These are phyloP conservation scores for Fulvia fulva DNA, from an alignment of 2,329 filamentous ascomycete genomes.

Conservation along the genomic window DNA sequence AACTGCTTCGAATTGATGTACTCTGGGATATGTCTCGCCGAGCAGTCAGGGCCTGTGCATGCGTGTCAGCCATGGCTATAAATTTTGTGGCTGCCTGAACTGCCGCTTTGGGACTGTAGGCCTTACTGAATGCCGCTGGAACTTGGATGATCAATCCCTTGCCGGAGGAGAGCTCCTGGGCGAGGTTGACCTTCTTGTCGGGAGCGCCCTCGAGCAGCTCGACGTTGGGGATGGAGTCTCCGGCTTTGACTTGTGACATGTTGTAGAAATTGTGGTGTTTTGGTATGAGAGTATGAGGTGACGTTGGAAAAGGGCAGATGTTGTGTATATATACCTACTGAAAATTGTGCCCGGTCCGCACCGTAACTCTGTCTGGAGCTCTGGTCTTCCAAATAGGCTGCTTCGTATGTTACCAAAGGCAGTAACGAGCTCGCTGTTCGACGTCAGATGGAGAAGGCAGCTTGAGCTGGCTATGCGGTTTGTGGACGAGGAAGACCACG, in stretches of 20 bases:
- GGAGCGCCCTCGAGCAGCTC: slow-evolving; percentile 81
- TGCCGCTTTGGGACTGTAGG: background rate
- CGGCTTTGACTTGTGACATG: slow-evolving; percentile 58
- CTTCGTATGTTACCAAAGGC: background rate
- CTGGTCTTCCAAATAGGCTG: background rate
- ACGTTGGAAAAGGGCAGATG: background rate
- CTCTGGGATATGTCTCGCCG: slow-evolving; percentile 71
- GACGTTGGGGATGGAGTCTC: slow-evolving; percentile 73
- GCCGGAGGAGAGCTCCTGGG: slow-evolving; percentile 63
- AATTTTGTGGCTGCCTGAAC: slow-evolving; percentile 1
- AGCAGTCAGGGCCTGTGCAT: slow-evolving; percentile 54
- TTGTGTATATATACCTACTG: background rate
- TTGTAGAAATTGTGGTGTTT: background rate
- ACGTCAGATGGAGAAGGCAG: background rate
- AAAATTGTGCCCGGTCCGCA: background rate
- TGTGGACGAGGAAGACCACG: background rate
- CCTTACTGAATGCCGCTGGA: slow-evolving; percentile 51
- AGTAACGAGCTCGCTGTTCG: background rate
- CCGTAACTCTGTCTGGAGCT: background rate
- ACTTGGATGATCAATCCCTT: slow-evolving; percentile 83
- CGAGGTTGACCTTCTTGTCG: slow-evolving; percentile 82
- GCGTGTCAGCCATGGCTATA: background rate
- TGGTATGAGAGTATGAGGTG: background rate
- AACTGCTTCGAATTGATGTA: slow-evolving; percentile 78
- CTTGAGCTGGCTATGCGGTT: background rate